Evolutionary conservation across 139 green algal species (phyloP), one percentile per base, ranked within the genome.

Genomic region (Nannochloris sp.): DNA sequence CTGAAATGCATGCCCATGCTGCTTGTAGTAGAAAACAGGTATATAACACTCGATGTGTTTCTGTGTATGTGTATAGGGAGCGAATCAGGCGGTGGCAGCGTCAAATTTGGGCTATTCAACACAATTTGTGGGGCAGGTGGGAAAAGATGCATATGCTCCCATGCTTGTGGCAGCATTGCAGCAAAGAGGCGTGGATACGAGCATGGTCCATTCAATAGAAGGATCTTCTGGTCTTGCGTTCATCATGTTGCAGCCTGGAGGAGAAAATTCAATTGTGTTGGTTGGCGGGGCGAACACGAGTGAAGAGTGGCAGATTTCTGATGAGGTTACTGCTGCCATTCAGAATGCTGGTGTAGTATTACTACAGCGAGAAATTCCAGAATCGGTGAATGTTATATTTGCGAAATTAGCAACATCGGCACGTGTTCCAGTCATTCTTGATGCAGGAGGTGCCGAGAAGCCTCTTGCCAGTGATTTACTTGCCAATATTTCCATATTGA

Each of bases 241-340:
- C 54, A 88, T 96, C 48, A 68, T 95, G 31, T 61, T 96, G 25
- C 85, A 94, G 50, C 61, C 75, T 7, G 54, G 29, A 53, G 84
- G 87, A 23, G 85, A 95, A 66, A 95, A 95, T 72, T 84, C 69
- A 65, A 95, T 95, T 64, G 79, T 93, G 31, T 88, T 96, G 49
- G 86, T 94, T 2, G 89, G 89, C 1, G 89, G 89, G 1, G 87
- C 86, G 10, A 93, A 93, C 58, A 81, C 78, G 18, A 48, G 58
- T 24, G 54, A 70, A 8, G 44, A 67, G 3, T 88, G 81, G 81
- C 31, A 78, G 16, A 68, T 86, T 37, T 55, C 36, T 24, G 69
- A 76, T 1, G 66, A 71, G 0, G 51, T 64, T 4, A 73, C 66
- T 18, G 24, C 19, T 15, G 40, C 48, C 3, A 51, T 68, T 6